Evolutionary conservation across 345 rosid species (phyloP), one percentile per base, ranked within the genome.

Genomic region (Streptanthus diversifolius): DNA sequence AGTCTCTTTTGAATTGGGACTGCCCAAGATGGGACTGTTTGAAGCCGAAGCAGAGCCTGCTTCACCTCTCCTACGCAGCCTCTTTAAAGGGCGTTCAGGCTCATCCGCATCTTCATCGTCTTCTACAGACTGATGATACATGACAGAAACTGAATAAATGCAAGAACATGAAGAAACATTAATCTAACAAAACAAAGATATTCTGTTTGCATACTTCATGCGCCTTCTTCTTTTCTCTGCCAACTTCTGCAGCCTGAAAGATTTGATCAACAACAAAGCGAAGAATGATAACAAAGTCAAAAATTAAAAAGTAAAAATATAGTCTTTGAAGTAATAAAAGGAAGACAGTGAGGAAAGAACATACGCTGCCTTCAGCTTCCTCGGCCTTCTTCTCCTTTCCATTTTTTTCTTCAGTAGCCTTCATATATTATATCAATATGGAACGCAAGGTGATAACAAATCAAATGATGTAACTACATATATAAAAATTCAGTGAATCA

Each of bases 61-160:
- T 72, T 81, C 93, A 33, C 82, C 75, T 75, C 85, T 85, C 27
- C 66, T 75, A 9, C 95, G 85, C 65, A 77, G 52, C 77, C 96
- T 83, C 85, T 95, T 95, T 32, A 93, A 52, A 15, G 97, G 98
- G 2, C 72, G 88, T 41, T 81, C 81, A 55, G 81, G 77, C 72
- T 89, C 90, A 67, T 44, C 75, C 11, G 7, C 59, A 53, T 70
- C 66, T 30, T 63, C 80, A 7, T 70, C 75, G 49, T 70, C 80
- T n/a, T 70, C 66, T 7, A 1, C 35, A 58, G 66, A 66, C 57
- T 63, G 59, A 39, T 14, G 30, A 32, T 52, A 44, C 48, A 68
- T 17, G 44, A 65, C 45, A 22, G 29, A 69, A 68, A 30, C 49
- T 41, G 24, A 36, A 63, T 70, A 14, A 70, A 37, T 53, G 11